Conservation (phyloP, 148 eudicot species). For the Simmondsia chinensis region DNA sequence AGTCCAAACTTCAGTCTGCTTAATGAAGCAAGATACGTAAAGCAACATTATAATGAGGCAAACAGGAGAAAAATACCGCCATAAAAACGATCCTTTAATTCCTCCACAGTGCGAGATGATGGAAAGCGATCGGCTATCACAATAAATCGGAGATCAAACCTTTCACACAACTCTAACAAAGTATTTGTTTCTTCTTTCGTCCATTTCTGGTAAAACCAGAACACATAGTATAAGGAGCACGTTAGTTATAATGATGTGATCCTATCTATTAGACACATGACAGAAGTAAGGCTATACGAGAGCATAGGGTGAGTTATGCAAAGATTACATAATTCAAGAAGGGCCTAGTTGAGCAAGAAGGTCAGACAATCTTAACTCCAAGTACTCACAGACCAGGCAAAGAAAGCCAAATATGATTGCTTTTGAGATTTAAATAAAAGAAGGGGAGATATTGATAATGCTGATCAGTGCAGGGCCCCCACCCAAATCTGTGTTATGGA, state of each 20-base stretch:
- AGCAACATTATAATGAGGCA: constrained; percentile 1
- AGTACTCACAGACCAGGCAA: background rate
- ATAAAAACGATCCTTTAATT: constrained; percentile 84
- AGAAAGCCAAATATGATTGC: background rate
- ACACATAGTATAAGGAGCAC: background rate
- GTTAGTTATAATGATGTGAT: too few species aligned
- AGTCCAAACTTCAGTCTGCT: too few species aligned
- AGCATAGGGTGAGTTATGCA: too few species aligned
- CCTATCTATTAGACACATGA: too few species aligned
- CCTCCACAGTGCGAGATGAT: constrained; percentile 67
- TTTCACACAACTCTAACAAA: constrained; percentile 76
- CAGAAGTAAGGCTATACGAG: too few species aligned
- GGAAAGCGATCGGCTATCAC: constrained; percentile 83
- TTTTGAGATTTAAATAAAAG: too few species aligned
- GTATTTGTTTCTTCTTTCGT: constrained; percentile 91
- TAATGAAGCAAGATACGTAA: background rate
- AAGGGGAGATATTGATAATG: too few species aligned
- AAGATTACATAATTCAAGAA: background rate
- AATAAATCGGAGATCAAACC: constrained; percentile 76
- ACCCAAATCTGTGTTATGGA: too few species aligned
- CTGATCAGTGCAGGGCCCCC: too few species aligned
- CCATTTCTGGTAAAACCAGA: constrained; percentile 54
- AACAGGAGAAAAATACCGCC: constrained; percentile 40
- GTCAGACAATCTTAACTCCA: background rate
- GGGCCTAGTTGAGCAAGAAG: background rate